Base-by-base conservation (phyloP, 768 basidiomycete species). In the Gyrodon lividus region DNA sequence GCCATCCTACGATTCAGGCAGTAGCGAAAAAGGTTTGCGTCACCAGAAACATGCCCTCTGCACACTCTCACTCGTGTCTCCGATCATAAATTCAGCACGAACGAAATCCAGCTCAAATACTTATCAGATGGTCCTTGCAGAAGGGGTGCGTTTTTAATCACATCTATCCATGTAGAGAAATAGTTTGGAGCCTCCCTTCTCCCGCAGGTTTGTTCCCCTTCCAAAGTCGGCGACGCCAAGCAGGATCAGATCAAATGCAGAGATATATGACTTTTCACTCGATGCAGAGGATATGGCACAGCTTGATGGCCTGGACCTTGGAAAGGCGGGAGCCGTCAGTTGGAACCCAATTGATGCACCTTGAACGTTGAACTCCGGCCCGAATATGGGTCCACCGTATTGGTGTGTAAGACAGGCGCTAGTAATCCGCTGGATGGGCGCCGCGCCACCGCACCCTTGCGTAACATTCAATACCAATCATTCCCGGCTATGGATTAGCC, bases 41-140 rank as follows among this genome's bases (percentile, higher is more conserved):
- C 31, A 17, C 40, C 23, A 43, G 48, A 22, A 14, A 47, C 35
- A 34, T 34, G 47, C 53, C 37, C 31, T 5, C 13, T 28, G 34
- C 57, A 38, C 23, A 31, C 43, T 24, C n/a, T 19, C 26, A 50
- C 46, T 61, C 37, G 57, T 38, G 28, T 28, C 14, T 37, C 44
- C 31, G 3, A 30, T 43, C 20, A 26, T 53, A 17, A 5, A 53
- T 46, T 39, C 54, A 90, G 85, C 68, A 83, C 57, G 67, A 69
- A 37, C 80, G 81, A 48, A 80, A 84, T 37, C 78, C 80, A 5
- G 84, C 92, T 16, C 94, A 97, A 61, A 75, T 96, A 40, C 78
- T 97, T 14, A 72, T 97, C 50, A 81, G 95, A 20, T 97, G 93
- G 91, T 94, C 92, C 24, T 72, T 98, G 33, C 94, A 97, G 66